Conservation (phyloP, 257 asterid species). For the Salvia rosmarinus region DNA sequence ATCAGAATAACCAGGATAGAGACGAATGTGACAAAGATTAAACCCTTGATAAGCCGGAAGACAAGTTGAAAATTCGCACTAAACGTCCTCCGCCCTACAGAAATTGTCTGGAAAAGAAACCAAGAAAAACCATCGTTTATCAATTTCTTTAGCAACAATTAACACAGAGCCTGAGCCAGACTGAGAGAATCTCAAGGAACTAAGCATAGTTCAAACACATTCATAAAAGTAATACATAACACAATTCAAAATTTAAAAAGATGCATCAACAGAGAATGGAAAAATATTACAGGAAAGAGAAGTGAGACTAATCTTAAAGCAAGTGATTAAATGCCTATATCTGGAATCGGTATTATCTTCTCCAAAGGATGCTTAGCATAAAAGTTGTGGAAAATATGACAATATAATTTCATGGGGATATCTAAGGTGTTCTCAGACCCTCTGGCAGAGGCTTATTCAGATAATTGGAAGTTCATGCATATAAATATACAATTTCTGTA, state of each 20-base stretch:
- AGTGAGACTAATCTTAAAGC: neutral
- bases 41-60: conserved; percentile 93
- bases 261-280: neutral
- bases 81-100: conserved; percentile 89
- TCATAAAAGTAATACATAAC: neutral
- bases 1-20: conserved; percentile 74
- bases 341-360: neutral
- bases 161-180: neutral
- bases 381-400: neutral
- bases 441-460: neutral
- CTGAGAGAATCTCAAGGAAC: neutral
- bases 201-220: neutral
- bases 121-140: conserved; percentile 19
- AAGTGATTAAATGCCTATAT: neutral
- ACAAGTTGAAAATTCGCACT: conserved; percentile 90
- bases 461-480: neutral
- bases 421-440: neutral
- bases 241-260: neutral
- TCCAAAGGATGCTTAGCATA: conserved; percentile 1
- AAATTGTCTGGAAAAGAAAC: conserved; percentile 62
- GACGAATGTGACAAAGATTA: conserved; percentile 84
- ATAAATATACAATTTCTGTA: neutral
- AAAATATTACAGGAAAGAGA: neutral
- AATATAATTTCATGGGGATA: conserved; percentile 3
- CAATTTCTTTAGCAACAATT: neutral